Percentiles rank a stretch among this genome's conserved stretches.
phyloP scores from a whole-genome alignment of 805 yeast genomes.

The Vanderwaltozyma polyspora region DNA sequence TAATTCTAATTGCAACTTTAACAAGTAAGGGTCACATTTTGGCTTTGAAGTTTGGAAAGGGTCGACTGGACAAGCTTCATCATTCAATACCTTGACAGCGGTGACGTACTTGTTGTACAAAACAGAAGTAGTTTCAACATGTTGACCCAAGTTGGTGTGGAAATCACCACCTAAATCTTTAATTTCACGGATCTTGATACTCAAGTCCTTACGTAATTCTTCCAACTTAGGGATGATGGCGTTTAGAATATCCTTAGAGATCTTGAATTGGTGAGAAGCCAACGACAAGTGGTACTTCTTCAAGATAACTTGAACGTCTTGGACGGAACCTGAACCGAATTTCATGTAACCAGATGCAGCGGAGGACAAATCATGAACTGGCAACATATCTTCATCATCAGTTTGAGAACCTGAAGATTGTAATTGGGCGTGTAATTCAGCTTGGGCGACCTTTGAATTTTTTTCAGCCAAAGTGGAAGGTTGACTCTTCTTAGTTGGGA shows the following conservation, averaged over 20 bases:
- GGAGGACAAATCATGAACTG: constrained; percentile 9
- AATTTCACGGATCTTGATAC: constrained; percentile 67
- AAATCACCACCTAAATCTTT: constrained; percentile 52
- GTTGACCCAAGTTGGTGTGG: constrained; percentile 44
- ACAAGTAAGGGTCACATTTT: constrained; percentile 49
- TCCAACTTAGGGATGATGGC: constrained; percentile 47
- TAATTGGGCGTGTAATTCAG: not conserved
- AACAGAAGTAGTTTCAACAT: constrained; percentile 50
- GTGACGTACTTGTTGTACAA: constrained; percentile 35
- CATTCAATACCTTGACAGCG: constrained; percentile 28
- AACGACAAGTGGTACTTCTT: constrained; percentile 50
- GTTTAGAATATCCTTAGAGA: constrained; percentile 42
- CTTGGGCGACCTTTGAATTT: not conserved
- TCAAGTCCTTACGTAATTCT: constrained; percentile 51
- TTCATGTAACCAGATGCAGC: constrained; percentile 45
- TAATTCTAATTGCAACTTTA: constrained; percentile 49
- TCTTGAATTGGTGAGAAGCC: constrained; percentile 40
- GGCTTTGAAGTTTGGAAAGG: constrained; percentile 13
- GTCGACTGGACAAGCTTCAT: not conserved
- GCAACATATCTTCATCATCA: constrained; percentile 4
- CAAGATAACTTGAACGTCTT: constrained; percentile 60
- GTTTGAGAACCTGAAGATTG: not conserved
- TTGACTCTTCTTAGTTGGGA: constrained; percentile 18
- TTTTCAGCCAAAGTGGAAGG: constrained; percentile 9
- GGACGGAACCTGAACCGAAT: constrained; percentile 62